Conservation (phyloP, 2,329 filamentous ascomycete genomes). For the Zasmidium angulare region DNA sequence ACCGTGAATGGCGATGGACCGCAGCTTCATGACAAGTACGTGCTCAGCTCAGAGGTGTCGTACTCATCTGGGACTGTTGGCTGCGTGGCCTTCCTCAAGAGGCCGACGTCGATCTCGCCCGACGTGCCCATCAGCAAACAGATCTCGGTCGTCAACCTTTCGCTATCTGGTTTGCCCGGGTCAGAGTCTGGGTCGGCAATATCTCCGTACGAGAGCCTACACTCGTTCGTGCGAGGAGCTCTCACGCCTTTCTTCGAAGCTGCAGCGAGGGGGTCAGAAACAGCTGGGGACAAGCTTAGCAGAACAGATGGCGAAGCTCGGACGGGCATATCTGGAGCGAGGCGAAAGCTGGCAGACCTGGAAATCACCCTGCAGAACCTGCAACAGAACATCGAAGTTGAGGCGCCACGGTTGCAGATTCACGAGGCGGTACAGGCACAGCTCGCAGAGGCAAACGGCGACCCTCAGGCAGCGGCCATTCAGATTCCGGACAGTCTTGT, state of each 20-base stretch:
- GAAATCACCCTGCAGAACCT: constrained; percentile 87
- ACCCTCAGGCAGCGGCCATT: constrained; percentile 71
- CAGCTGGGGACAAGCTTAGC: constrained; percentile 59
- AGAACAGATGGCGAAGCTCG: constrained; percentile 85
- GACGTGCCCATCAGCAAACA: constrained; percentile 79
- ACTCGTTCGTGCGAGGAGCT: constrained; percentile 87
- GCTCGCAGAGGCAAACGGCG: constrained; percentile 68
- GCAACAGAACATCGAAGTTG: constrained; percentile 97
- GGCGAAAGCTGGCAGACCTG: constrained; percentile 93
- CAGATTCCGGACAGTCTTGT: constrained; percentile 73
- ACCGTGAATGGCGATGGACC: constrained; percentile 32
- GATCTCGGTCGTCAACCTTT: constrained; percentile 89
- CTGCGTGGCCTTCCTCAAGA: constrained; percentile 87
- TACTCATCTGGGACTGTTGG: constrained; percentile 77
- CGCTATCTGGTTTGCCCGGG: constrained; percentile 72
- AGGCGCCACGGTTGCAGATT: constrained; percentile 81
- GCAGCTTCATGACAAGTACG: constrained; percentile 64
- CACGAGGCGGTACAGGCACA: constrained; percentile 86
- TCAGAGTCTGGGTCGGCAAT: constrained; percentile 51
- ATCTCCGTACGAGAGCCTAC: constrained; percentile 88
- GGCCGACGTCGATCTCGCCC: constrained; percentile 82
- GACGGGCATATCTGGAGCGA: constrained; percentile 93
- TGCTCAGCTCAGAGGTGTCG: constrained; percentile 76
- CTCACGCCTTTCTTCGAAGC: constrained; percentile 97
- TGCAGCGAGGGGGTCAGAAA: constrained; percentile 79